phyloP scores from a whole-genome alignment of 208 protist species.

The Leishmania braziliensis region DNA sequence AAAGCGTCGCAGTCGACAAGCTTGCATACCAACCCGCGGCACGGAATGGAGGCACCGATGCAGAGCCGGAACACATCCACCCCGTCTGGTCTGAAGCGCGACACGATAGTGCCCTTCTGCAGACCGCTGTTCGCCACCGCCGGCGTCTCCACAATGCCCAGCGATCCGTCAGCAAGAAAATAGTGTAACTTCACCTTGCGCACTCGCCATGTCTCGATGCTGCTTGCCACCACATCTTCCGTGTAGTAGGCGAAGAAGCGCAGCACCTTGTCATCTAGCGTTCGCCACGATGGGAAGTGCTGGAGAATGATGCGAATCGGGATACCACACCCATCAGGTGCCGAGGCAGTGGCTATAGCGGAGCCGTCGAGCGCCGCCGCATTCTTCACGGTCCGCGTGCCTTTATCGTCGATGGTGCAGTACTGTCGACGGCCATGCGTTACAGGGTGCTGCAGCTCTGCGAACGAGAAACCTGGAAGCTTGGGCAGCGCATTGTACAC shows the following conservation, averaged over 20 bases:
- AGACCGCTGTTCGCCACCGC: constrained; percentile 93
- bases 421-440: constrained; percentile 48
- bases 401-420: constrained; percentile 56
- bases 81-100: constrained; percentile 78
- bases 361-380: constrained; percentile 2
- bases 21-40: constrained; percentile 90
- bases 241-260: constrained; percentile 96
- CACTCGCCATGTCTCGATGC: constrained; percentile 86
- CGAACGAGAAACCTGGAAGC: constrained; percentile 80
- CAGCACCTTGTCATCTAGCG: constrained; percentile 94
- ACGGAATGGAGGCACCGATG: constrained; percentile 76
- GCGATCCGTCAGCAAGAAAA: constrained; percentile 94
- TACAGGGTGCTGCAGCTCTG: constrained; percentile 64
- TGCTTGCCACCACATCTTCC: constrained; percentile 93
- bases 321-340: constrained; percentile 61
- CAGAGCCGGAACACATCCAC: constrained; percentile 79
- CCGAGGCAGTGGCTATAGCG: background rate
- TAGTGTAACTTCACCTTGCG: constrained; percentile 93
- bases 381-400: constrained; percentile 50
- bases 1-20: constrained; percentile 95
- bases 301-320: constrained; percentile 66
- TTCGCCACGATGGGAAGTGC: constrained; percentile 87
- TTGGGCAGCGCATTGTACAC: constrained; percentile 90
- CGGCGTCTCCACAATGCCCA: constrained; percentile 93
- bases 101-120: constrained; percentile 87